A percentile compares a stretch with the other conserved stretches of the same genome.
phyloP scores from a whole-genome alignment of 2,329 filamentous ascomycete species.

The Fonsecaea pedrosoi region DNA sequence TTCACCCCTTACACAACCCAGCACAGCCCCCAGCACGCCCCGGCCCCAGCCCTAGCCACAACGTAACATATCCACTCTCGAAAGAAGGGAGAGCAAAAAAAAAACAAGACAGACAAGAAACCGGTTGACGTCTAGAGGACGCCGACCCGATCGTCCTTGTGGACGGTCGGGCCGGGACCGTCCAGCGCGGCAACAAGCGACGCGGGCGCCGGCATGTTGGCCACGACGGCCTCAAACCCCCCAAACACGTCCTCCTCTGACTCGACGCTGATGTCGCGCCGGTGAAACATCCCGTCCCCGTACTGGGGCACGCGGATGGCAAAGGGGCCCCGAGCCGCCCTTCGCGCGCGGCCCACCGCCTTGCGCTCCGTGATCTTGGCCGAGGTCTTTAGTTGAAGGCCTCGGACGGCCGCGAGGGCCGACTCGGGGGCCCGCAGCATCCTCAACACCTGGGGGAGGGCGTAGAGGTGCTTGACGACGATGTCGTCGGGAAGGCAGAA shows the following conservation, averaged over 20 bases:
- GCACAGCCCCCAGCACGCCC: not conserved
- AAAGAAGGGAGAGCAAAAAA: not conserved
- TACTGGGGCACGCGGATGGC: constrained; percentile 1
- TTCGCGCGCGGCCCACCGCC: not conserved
- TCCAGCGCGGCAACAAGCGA: not conserved
- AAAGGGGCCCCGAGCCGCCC: not conserved
- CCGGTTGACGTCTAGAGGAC: constrained; percentile 2
- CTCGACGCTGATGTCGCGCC: constrained; percentile 2
- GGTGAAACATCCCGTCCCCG: constrained; percentile 5
- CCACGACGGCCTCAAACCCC: constrained; percentile 5
- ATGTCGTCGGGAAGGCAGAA: constrained; percentile 59
- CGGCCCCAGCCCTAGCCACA: not conserved
- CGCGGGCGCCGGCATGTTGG: constrained; percentile 5
- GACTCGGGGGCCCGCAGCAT: constrained; percentile 54
- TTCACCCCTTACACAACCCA: not conserved
- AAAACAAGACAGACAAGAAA: not conserved
- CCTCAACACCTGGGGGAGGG: constrained; percentile 57
- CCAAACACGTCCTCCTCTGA: constrained; percentile 3
- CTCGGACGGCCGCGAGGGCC: constrained; percentile 50
- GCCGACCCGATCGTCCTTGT: not conserved
- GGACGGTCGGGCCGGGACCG: not conserved
- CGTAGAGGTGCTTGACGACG: constrained; percentile 58
- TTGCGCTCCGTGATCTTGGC: constrained; percentile 17
- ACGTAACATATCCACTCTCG: not conserved
- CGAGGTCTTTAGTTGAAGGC: constrained; percentile 45